Percentiles rank a stretch among this genome's conserved stretches.
These are phyloP conservation scores for Botrytis paeoniae DNA, from an alignment of 2,329 filamentous ascomycete species.

Conservation along the genomic window DNA sequence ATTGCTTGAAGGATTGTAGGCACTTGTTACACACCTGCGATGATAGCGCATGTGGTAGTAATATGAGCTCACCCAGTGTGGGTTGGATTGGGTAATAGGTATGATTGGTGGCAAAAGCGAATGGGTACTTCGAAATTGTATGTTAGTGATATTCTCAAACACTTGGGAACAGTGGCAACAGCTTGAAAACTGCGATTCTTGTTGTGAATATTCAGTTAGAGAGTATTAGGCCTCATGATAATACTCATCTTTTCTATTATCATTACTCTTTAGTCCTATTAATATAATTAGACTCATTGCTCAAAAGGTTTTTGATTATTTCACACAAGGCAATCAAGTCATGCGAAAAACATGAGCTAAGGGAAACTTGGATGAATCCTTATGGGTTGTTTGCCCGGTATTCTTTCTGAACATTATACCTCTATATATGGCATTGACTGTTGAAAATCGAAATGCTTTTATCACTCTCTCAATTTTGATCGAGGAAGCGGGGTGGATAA, in stretches of 20 bases:
- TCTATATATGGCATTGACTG: neutral
- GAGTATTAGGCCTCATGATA: neutral
- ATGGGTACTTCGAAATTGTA: neutral
- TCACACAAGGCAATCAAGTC: neutral
- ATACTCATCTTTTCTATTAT: neutral
- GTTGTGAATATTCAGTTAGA: neutral
- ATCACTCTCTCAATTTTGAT: neutral
- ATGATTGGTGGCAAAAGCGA: neutral
- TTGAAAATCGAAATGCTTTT: neutral
- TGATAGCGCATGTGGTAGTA: constrained; percentile 9
- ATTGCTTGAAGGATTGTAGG: constrained; percentile 3
- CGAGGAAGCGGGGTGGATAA: neutral
- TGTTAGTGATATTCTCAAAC: neutral
- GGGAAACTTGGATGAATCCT: neutral
- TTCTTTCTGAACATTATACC: neutral
- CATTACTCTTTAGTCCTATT: neutral
- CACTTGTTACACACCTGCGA: constrained; percentile 23
- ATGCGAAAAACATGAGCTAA: neutral
- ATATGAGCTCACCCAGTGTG: constrained; percentile 25
- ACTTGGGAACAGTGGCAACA: neutral
- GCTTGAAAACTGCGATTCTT: neutral
- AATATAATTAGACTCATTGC: neutral
- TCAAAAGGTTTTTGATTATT: neutral
- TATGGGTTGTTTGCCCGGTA: neutral
- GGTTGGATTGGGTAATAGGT: constrained; percentile 30